A percentile compares a stretch with the other conserved stretches of the same genome.
Conservation (phyloP, 2,329 filamentous ascomycete species). For the Aspergillus intermedius region DNA sequence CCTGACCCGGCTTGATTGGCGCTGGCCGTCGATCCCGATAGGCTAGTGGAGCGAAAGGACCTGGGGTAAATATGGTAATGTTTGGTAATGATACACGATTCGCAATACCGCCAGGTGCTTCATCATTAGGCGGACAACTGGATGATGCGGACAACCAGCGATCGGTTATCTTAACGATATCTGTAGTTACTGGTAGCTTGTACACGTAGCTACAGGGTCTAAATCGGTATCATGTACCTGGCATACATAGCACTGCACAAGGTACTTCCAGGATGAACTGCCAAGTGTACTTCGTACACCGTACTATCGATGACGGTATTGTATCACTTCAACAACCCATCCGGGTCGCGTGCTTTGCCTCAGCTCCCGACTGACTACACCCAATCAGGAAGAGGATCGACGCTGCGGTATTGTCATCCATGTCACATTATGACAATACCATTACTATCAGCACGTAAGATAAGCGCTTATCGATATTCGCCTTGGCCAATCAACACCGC, state of each 20-base stretch:
- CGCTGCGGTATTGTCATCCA: neutral
- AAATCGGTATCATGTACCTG: neutral
- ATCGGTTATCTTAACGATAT: neutral
- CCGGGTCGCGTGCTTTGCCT: neutral
- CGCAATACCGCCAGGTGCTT: neutral
- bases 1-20: constrained; percentile 12
- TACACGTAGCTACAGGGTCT: neutral
- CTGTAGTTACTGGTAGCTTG: neutral
- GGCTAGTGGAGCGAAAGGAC: constrained; percentile 10
- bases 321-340: neutral
- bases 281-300: neutral
- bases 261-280: neutral
- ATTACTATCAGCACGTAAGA: neutral
- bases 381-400: neutral
- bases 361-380: neutral
- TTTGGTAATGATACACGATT: constrained; percentile 5
- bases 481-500: neutral
- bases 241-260: neutral
- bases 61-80: constrained; percentile 11
- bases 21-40: constrained; percentile 18
- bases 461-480: neutral
- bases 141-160: neutral
- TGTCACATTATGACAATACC: neutral
- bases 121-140: neutral
- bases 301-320: neutral